Evolutionary conservation across 768 basidiomycete species (phyloP).

Genomic region (Termitomyces sp.): DNA sequence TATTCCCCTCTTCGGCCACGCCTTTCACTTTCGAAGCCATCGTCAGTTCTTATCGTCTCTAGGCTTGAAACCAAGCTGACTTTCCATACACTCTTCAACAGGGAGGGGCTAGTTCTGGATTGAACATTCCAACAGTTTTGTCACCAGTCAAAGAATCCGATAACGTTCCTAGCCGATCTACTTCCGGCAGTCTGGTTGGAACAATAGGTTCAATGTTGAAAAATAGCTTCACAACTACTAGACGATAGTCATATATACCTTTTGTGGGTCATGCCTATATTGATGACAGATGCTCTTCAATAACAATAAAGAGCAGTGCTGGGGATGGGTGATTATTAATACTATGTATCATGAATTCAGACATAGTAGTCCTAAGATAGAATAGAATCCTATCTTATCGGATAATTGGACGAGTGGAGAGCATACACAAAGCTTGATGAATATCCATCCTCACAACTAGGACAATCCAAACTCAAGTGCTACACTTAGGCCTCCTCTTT

Average conservation of each 20-base stretch:
- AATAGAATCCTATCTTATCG: no score
- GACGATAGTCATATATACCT: neutral
- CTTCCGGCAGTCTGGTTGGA: conserved; percentile 23
- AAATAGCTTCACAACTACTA: conserved; percentile 14
- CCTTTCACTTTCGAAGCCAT: conserved; percentile 41
- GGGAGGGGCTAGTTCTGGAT: conserved; percentile 25
- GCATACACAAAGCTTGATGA: neutral
- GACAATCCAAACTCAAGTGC: neutral
- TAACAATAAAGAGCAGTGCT: neutral
- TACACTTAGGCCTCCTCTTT: neutral
- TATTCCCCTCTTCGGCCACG: conserved; percentile 41
- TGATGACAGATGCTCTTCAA: neutral
- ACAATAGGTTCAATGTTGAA: conserved; percentile 18
- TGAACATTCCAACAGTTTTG: conserved; percentile 61
- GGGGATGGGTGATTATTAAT: no score
- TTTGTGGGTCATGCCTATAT: neutral
- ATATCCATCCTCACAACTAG: neutral
- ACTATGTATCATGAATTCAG: neutral
- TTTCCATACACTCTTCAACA: conserved; percentile 16
- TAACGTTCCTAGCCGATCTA: conserved; percentile 41
- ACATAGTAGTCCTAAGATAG: no score
- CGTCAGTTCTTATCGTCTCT: conserved; percentile 14
- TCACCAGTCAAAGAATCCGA: conserved; percentile 62
- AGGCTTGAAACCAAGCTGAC: neutral
- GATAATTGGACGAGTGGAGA: no score